Evolutionary conservation across 2,329 filamentous ascomycete genomes (phyloP).

Genomic region (Fonsecaea multimorphosa): DNA sequence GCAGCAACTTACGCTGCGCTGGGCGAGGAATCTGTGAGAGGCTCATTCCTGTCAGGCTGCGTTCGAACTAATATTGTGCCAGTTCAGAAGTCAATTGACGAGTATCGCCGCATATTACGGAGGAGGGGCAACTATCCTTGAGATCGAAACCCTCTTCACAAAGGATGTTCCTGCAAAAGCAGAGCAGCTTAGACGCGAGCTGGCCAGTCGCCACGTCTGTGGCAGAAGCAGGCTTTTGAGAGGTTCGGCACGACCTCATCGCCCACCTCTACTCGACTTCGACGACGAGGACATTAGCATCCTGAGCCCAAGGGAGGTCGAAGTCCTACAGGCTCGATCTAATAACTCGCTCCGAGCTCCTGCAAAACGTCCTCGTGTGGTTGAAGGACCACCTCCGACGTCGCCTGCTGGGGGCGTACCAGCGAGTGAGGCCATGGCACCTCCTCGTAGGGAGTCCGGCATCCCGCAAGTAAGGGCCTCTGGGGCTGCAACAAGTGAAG

Average conservation of each 20-base stretch:
- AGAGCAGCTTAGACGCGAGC: slow-evolving; percentile 17
- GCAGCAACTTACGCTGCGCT: slow-evolving; percentile 32
- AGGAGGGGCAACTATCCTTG: slow-evolving; percentile 25
- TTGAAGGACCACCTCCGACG: slow-evolving; percentile 5
- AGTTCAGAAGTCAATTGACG: slow-evolving; percentile 32
- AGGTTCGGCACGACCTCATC: slow-evolving; percentile 8
- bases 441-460: not conserved
- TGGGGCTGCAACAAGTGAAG: not conserved
- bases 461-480: not conserved
- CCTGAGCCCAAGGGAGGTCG: slow-evolving; percentile 25
- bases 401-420: not conserved
- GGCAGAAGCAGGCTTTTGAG: slow-evolving; percentile 8
- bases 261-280: slow-evolving; percentile 25
- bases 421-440: not conserved
- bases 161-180: slow-evolving; percentile 30
- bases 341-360: slow-evolving; percentile 19
- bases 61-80: slow-evolving; percentile 7
- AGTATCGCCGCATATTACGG: slow-evolving; percentile 31
- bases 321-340: slow-evolving; percentile 19
- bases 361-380: slow-evolving; percentile 26
- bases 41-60: not conserved
- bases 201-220: slow-evolving; percentile 15
- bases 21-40: slow-evolving; percentile 30
- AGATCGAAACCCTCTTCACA: slow-evolving; percentile 32
- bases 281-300: slow-evolving; percentile 34